Percentiles rank a stretch among this genome's conserved stretches.
Evolutionary conservation across 2,329 filamentous ascomycete species (phyloP).

Genomic region (Aureobasidium sp.): DNA sequence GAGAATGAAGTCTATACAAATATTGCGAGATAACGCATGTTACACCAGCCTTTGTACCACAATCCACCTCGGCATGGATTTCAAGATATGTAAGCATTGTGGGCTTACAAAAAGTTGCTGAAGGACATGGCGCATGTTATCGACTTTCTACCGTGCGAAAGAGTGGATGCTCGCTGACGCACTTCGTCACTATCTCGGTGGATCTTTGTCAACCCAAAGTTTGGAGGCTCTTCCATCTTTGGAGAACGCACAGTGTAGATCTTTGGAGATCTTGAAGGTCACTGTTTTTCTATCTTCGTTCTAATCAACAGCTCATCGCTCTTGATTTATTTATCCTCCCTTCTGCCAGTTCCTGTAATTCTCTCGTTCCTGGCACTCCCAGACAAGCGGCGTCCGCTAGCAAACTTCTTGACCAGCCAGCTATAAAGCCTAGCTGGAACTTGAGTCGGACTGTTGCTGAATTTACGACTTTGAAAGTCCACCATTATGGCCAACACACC

Average conservation of each 20-base stretch:
- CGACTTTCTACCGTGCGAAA: not conserved
- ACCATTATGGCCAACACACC: not conserved
- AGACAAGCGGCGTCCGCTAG: too few relatives aligned
- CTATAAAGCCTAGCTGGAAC: too few relatives aligned
- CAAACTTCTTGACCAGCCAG: too few relatives aligned
- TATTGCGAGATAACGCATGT: not conserved
- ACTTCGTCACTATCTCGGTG: conserved; percentile 6
- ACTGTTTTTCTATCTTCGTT: not conserved
- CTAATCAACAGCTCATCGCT: not conserved
- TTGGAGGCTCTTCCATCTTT: conserved; percentile 4
- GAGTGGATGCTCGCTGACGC: not conserved
- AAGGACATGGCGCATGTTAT: not conserved
- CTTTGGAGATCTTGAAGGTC: not conserved
- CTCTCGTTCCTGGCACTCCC: too few relatives aligned
- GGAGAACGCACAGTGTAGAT: conserved; percentile 1
- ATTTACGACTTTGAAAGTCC: not conserved
- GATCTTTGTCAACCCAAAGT: not conserved
- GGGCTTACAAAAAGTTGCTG: not conserved
- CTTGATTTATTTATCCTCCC: not conserved
- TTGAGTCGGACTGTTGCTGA: not conserved
- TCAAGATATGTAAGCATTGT: not conserved
- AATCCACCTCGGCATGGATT: not conserved
- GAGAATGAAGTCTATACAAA: not conserved
- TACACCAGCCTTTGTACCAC: not conserved
- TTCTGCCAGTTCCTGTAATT: not conserved